Evolutionary conservation across 2,329 filamentous ascomycete genomes (phyloP).

Genomic region (Teratosphaeria destructans): DNA sequence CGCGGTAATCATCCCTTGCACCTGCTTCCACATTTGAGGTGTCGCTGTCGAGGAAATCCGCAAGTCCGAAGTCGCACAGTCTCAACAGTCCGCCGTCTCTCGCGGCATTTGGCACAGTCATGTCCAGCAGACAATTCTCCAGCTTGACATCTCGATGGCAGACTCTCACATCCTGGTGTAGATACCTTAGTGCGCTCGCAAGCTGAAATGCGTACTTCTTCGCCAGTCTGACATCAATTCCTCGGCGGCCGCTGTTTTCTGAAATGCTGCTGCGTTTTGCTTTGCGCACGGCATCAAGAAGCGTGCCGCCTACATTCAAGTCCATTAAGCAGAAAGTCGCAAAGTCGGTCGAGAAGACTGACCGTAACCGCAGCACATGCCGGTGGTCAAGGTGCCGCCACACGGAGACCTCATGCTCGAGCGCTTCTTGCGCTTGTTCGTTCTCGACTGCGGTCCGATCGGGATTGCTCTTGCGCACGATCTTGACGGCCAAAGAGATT

Average conservation of each 20-base stretch:
- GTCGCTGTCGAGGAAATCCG: constrained; percentile 53
- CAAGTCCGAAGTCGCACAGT: constrained; percentile 60
- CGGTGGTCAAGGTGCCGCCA: constrained; percentile 56
- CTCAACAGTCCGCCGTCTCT: constrained; percentile 46
- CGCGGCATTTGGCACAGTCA: constrained; percentile 37
- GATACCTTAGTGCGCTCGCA: constrained; percentile 53
- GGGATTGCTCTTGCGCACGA: constrained; percentile 50
- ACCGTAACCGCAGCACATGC: constrained; percentile 51
- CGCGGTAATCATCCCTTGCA: constrained; percentile 9
- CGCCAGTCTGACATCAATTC: constrained; percentile 42
- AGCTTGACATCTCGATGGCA: constrained; percentile 60
- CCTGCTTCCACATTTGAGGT: neutral
- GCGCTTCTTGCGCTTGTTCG: constrained; percentile 54
- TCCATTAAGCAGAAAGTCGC: constrained; percentile 61
- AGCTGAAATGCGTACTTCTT: constrained; percentile 54
- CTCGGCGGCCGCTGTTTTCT: constrained; percentile 18
- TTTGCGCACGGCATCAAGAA: constrained; percentile 52
- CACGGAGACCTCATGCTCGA: constrained; percentile 58
- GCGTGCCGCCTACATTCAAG: constrained; percentile 51
- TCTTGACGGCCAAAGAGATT: constrained; percentile 54
- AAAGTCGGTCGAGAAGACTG: constrained; percentile 56
- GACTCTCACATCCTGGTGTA: constrained; percentile 56
- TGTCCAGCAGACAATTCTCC: constrained; percentile 56
- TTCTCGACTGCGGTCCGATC: constrained; percentile 51
- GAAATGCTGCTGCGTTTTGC: constrained; percentile 31